Base-by-base conservation (phyloP, 1,139 yeast species). In the Nadsonia starkeyi-henricii region DNA sequence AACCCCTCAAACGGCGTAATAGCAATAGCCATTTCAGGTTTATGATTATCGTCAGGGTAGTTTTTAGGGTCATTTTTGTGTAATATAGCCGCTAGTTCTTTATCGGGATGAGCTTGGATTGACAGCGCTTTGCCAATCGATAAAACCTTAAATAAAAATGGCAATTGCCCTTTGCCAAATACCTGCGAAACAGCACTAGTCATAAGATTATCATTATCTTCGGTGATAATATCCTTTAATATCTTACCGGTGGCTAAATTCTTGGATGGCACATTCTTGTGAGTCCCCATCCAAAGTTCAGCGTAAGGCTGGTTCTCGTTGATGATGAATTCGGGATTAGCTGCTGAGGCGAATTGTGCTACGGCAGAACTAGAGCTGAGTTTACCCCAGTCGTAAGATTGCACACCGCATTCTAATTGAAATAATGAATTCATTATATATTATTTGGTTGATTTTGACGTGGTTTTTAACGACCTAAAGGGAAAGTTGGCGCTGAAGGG, bases 1-100 rank as follows among this genome's bases (percentile, higher is more conserved):
- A 91, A 89, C 0, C 96, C 98, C 70, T 91, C 97, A 60, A 91
- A 91, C 53, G 78, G 85, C 19, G 97, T 89, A 49, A 91, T 79
- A 12, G 98, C 98, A 63, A 91, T 79, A 48, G 98, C 97, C 97
- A 91, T 93, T 67, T 91, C 99, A 20, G 99, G 99, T 72, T 91
- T 91, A 69, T 91, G 99, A 71, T 91, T 91, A 63, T 80, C 95
- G 68, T 91, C 99, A 2, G 97, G 98, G 65, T 93, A 91, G 68
- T 91, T 85, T 59, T 80, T 79, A 49, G 98, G 97, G 68, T 91
- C 97, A 33, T 73, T 68, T 15, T 75, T 74, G 62, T 84, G 95
- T 60, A 91, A 73, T 55, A 77, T 77, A 44, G 75, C 79, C 41
- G 85, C 99, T 51, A 91, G 72, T 28, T 72, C 67, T 69, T 91